Evolutionary conservation across 176 grass and related monocot species (phyloP).

Genomic region (Ananas comosus): DNA sequence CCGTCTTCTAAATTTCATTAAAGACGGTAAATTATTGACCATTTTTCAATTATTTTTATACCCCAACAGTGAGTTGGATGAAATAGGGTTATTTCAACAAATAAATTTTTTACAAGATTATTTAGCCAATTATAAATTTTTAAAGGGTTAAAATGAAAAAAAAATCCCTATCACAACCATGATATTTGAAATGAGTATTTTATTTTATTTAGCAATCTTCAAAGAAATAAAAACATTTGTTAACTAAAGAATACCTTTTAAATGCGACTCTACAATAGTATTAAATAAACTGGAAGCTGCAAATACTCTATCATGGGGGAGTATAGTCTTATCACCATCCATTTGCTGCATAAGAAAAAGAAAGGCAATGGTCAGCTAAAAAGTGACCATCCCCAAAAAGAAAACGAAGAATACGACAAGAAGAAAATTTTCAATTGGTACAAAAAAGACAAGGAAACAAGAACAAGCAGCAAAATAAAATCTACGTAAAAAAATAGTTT

Average conservation of each 20-base stretch:
- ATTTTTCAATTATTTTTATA: too few relatives aligned
- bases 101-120: too few relatives aligned
- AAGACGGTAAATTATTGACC: too few relatives aligned
- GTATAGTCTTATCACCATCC: constrained; percentile 43
- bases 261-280: constrained; percentile 79
- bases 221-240: constrained; percentile 15
- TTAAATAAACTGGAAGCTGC: constrained; percentile 87
- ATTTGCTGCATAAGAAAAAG: constrained; percentile 26
- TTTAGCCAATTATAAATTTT: too few relatives aligned
- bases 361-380: constrained; percentile 15
- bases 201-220: background rate
- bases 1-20: too few relatives aligned
- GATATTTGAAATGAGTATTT: background rate
- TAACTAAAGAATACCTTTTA: constrained; percentile 55
- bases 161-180: background rate
- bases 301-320: constrained; percentile 62
- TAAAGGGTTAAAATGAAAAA: too few relatives aligned
- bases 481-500: background rate
- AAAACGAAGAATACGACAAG: constrained; percentile 5
- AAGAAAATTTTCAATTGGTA: background rate
- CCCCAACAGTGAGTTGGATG: too few relatives aligned
- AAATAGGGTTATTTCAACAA: too few relatives aligned
- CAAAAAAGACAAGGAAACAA: background rate
- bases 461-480: background rate
- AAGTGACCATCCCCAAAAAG: background rate